phyloP scores from a whole-genome alignment of 2,329 filamentous ascomycete genomes.

The Tolypocladium amazonense region DNA sequence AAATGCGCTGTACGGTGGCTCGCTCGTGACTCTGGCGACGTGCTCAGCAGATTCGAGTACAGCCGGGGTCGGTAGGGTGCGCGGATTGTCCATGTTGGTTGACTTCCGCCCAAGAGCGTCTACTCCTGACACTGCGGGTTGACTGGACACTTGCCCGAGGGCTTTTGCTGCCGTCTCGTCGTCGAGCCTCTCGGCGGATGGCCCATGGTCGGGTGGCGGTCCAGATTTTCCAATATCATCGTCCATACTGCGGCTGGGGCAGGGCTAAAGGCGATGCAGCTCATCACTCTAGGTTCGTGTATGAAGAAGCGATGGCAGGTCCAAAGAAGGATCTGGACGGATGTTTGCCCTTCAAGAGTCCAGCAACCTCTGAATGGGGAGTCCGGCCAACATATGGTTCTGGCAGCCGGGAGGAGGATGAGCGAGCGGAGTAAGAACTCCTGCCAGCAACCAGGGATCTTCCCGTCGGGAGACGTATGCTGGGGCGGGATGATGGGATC shows the following conservation, averaged over 20 bases:
- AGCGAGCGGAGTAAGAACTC: neutral
- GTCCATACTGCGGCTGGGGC: neutral
- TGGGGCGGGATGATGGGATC: neutral
- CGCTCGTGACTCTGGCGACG: constrained; percentile 9
- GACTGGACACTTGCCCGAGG: neutral
- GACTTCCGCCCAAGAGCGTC: neutral
- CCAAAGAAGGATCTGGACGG: neutral
- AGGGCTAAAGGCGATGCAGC: neutral
- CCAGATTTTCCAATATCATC: neutral
- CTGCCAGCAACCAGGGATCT: neutral
- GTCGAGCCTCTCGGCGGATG: neutral
- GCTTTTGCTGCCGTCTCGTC: neutral
- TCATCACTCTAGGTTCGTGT: neutral
- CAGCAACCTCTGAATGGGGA: neutral
- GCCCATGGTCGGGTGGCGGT: neutral
- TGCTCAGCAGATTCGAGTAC: constrained; percentile 5
- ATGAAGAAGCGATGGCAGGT: neutral
- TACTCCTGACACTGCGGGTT: neutral
- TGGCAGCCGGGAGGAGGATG: neutral
- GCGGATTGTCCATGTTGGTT: neutral
- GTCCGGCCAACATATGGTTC: neutral
- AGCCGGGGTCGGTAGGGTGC: neutral
- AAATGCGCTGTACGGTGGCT: constrained; percentile 18
- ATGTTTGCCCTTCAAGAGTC: neutral
- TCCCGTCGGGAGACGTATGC: neutral